Conservation (phyloP, 768 basidiomycete genomes). For the Lactifluus echinatus region DNA sequence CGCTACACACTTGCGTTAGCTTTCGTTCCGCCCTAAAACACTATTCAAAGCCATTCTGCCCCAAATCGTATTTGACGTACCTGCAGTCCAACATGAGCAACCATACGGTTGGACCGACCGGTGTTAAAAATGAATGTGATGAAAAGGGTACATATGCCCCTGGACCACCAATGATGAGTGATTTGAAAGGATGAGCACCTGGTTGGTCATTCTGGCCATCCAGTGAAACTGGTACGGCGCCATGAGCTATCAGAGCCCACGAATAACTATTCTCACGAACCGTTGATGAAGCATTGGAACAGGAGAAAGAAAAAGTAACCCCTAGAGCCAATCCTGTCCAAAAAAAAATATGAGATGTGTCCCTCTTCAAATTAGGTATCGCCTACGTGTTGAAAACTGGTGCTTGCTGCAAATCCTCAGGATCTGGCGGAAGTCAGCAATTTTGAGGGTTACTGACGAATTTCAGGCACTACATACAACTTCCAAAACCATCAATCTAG, state of each 20-base stretch:
- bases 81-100: constrained; percentile 79
- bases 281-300: constrained; percentile 88
- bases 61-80: constrained; percentile 32
- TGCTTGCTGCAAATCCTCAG: constrained; percentile 65
- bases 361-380: neutral
- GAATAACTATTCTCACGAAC: constrained; percentile 32
- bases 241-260: constrained; percentile 3
- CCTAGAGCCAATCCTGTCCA: constrained; percentile 61
- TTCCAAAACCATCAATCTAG: constrained; percentile 77
- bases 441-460: neutral
- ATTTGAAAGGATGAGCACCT: constrained; percentile 57
- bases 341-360: neutral
- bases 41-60: constrained; percentile 7
- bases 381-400: constrained; percentile 64
- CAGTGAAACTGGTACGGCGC: constrained; percentile 41
- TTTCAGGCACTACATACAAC: constrained; percentile 50
- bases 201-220: constrained; percentile 64
- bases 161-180: constrained; percentile 60
- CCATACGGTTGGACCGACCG: constrained; percentile 67
- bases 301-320: constrained; percentile 91
- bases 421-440: constrained; percentile 41
- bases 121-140: constrained; percentile 75
- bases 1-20: constrained; percentile 73
- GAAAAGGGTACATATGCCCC: constrained; percentile 76
- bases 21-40: constrained; percentile 71